Conservation (phyloP, 2,329 filamentous ascomycete genomes). For the Ceratocystis alfenasii region DNA sequence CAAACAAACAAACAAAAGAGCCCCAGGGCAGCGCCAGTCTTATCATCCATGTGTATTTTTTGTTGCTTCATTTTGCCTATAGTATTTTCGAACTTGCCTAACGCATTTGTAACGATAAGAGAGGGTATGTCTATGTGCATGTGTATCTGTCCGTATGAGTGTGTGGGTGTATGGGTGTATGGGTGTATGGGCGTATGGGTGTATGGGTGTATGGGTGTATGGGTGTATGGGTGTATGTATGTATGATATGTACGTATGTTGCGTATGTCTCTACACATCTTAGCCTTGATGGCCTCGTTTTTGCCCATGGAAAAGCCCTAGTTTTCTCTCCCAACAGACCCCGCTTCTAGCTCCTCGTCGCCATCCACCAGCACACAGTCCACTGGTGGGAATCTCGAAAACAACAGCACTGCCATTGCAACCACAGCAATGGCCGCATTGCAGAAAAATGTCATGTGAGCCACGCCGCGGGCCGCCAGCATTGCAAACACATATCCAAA, state of each 20-base stretch:
- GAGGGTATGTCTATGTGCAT: too few relatives aligned
- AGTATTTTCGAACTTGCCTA: too few relatives aligned
- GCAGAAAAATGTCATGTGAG: constrained; percentile 53
- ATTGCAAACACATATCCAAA: constrained; percentile 57
- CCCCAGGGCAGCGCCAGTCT: too few relatives aligned
- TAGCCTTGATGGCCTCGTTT: neutral
- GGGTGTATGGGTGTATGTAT: too few relatives aligned
- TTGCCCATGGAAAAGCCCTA: neutral
- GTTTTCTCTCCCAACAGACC: neutral
- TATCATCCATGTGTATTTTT: too few relatives aligned
- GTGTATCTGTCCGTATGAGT: too few relatives aligned
- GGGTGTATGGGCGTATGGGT: too few relatives aligned
- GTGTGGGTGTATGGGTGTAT: too few relatives aligned
- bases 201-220: too few relatives aligned
- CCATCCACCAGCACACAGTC: constrained; percentile 14
- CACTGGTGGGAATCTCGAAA: constrained; percentile 17
- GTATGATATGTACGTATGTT: neutral
- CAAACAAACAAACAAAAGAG: neutral
- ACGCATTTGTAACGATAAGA: too few relatives aligned
- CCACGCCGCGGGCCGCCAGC: constrained; percentile 47
- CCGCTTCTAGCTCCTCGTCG: neutral
- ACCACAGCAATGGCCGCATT: constrained; percentile 39
- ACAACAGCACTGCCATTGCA: constrained; percentile 17
- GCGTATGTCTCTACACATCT: neutral
- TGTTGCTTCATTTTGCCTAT: too few relatives aligned